A percentile compares a stretch with the other conserved stretches of the same genome.
These are phyloP conservation scores for Candida smagusa DNA, from an alignment of 1,139 yeast species.

Conservation along the genomic window DNA sequence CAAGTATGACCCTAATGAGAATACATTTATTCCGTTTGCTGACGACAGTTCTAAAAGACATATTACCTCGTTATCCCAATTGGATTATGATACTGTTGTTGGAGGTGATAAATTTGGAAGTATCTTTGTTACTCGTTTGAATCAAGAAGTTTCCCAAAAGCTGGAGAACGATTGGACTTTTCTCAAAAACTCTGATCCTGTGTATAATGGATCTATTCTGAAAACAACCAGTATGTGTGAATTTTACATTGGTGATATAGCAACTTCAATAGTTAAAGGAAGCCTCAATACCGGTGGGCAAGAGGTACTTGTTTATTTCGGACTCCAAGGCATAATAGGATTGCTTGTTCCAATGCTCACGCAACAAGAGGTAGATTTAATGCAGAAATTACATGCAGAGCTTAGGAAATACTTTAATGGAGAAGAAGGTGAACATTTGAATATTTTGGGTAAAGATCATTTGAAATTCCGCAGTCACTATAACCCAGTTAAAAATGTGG, in stretches of 20 bases:
- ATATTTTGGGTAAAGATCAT: constrained; percentile 64
- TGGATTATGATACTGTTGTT: constrained; percentile 74
- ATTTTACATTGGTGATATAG: constrained; percentile 67
- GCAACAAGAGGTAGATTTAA: constrained; percentile 58
- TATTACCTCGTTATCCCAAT: constrained; percentile 52
- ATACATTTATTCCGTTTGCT: constrained; percentile 58
- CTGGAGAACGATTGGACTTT: constrained; percentile 53
- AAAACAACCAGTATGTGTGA: constrained; percentile 58
- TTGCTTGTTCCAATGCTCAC: constrained; percentile 65
- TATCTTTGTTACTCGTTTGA: constrained; percentile 62
- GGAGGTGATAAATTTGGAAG: constrained; percentile 94
- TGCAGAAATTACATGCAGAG: constrained; percentile 51
- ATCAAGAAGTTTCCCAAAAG: constrained; percentile 40
- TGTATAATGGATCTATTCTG: constrained; percentile 50
- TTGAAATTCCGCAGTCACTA: constrained; percentile 71
- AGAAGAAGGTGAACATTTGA: constrained; percentile 22
- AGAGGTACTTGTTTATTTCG: constrained; percentile 66
- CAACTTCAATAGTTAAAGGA: constrained; percentile 58
- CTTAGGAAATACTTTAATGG: constrained; percentile 37
- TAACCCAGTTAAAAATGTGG: constrained; percentile 67
- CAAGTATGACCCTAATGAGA: constrained; percentile 49
- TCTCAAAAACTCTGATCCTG: constrained; percentile 31
- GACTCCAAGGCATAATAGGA: constrained; percentile 82
- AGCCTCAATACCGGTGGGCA: constrained; percentile 56
- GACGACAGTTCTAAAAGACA: constrained; percentile 72